Conservation (phyloP, 495 filamentous ascomycete species). For the Bathelium albidoporum region DNA sequence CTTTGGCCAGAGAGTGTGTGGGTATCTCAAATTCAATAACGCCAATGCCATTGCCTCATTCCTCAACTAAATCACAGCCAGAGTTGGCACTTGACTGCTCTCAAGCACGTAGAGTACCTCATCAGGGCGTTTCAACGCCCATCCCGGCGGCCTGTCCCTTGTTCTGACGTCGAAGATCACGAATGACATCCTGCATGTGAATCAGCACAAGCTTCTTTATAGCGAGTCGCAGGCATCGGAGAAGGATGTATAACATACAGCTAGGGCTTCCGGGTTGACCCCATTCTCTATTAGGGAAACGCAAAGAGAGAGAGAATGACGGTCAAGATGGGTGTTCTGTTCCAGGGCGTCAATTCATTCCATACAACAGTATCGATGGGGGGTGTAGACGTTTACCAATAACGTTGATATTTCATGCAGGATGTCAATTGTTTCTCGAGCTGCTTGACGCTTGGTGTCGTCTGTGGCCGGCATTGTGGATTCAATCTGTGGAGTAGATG, state of each 20-base stretch:
- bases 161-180: background rate
- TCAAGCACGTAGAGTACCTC: background rate
- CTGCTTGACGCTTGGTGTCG: slow-evolving; percentile 72
- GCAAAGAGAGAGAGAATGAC: slow-evolving; percentile 81
- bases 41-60: background rate
- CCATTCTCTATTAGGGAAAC: slow-evolving; percentile 96
- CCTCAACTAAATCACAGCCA: too few relatives aligned
- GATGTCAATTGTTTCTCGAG: slow-evolving; percentile 93
- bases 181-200: slow-evolving; percentile 1
- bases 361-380: slow-evolving; percentile 10
- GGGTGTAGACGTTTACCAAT: slow-evolving; percentile 46
- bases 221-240: background rate
- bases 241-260: slow-evolving; percentile 45
- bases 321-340: slow-evolving; percentile 86
- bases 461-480: slow-evolving; percentile 18
- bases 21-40: background rate
- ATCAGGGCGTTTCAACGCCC: background rate
- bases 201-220: background rate
- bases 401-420: slow-evolving; percentile 87
- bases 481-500: background rate
- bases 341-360: background rate
- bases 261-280: slow-evolving; percentile 88
- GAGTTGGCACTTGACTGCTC: too few relatives aligned
- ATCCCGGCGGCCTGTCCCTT: background rate
- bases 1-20: background rate